Percentiles rank a stretch among this genome's conserved stretches.
These are phyloP conservation scores for Tarenaya hassleriana DNA, from an alignment of 345 rosid species.

Conservation along the genomic window DNA sequence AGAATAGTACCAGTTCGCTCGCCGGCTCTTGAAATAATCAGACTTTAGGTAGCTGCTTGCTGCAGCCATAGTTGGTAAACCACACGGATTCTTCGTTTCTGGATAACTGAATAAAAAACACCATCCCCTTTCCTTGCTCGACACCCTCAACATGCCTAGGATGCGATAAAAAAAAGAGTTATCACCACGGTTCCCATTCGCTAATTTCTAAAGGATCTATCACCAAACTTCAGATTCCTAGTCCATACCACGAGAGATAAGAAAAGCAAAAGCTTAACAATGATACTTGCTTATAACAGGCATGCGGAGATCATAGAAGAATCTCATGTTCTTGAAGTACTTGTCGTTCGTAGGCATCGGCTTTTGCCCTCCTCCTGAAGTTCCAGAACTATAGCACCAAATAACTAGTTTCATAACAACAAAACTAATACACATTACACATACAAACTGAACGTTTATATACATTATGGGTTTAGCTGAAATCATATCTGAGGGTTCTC, in stretches of 20 bases:
- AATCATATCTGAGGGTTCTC: constrained; percentile 55
- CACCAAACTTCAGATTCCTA: too few species aligned
- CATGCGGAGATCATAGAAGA: constrained; percentile 71
- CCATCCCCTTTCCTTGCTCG: constrained; percentile 88
- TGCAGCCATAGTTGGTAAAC: constrained; percentile 79
- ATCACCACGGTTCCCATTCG: too few species aligned
- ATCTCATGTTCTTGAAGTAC: constrained; percentile 72
- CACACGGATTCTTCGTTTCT: constrained; percentile 69
- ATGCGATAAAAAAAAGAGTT: constrained; percentile 13
- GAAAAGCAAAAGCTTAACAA: too few species aligned
- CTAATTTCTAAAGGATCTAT: too few species aligned
- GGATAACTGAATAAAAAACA: constrained; percentile 70
- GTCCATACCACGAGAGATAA: too few species aligned
- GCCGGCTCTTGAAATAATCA: constrained; percentile 61
- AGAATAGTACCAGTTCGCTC: constrained; percentile 61
- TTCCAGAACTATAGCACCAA: constrained; percentile 78
- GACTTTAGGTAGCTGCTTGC: constrained; percentile 86
- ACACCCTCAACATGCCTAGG: constrained; percentile 67
- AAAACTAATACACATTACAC: constrained; percentile 48
- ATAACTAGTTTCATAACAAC: too few species aligned
- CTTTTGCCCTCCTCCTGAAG: constrained; percentile 87
- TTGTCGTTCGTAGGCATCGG: constrained; percentile 87
- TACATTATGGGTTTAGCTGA: constrained; percentile 58
- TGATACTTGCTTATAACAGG: constrained; percentile 78
- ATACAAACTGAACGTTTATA: constrained; percentile 51